Percentiles rank a stretch among this genome's conserved stretches.
phyloP scores from a whole-genome alignment of 345 rosid genomes.

The Turritis glabra region DNA sequence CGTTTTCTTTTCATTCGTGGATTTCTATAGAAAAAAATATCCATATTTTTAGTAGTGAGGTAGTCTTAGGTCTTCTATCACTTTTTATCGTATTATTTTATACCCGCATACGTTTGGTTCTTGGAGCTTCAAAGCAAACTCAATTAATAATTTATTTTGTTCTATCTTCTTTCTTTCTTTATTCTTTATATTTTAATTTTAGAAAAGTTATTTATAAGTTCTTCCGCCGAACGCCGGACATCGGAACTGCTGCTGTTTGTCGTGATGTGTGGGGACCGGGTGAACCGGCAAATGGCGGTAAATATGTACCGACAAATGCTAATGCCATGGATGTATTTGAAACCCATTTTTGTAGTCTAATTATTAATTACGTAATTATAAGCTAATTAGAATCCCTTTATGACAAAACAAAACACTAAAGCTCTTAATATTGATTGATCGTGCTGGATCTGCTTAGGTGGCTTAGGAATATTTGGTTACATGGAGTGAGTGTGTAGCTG shows the following conservation, averaged over 20 bases:
- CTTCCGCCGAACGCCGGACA: slow-evolving; percentile 50
- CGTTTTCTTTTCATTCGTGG: slow-evolving; percentile 29
- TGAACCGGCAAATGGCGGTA: slow-evolving; percentile 29
- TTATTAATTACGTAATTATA: slow-evolving; percentile 21
- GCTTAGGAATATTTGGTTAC: slow-evolving; percentile 40
- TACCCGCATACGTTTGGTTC: slow-evolving; percentile 17
- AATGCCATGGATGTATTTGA: slow-evolving; percentile 31
- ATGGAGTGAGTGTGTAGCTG: slow-evolving; percentile 38
- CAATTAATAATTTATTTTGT: neutral
- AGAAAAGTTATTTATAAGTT: slow-evolving; percentile 20
- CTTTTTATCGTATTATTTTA: slow-evolving; percentile 29
- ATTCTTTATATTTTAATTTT: neutral
- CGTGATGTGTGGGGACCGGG: slow-evolving; percentile 30
- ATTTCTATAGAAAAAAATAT: neutral
- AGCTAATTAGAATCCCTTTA: slow-evolving; percentile 17
- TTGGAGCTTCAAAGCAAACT: slow-evolving; percentile 33
- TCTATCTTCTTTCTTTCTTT: slow-evolving; percentile 7
- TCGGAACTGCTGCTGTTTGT: slow-evolving; percentile 41
- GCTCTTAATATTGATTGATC: slow-evolving; percentile 19
- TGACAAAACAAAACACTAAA: slow-evolving; percentile 34
- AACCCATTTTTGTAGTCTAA: slow-evolving; percentile 1
- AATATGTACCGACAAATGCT: slow-evolving; percentile 37
- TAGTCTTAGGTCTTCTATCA: slow-evolving; percentile 36
- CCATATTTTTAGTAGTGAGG: slow-evolving; percentile 31
- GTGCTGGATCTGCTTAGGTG: slow-evolving; percentile 33